These are phyloP conservation scores for Zygotorulaspora florentina DNA, from an alignment of 805 yeast species.

Conservation along the genomic window DNA sequence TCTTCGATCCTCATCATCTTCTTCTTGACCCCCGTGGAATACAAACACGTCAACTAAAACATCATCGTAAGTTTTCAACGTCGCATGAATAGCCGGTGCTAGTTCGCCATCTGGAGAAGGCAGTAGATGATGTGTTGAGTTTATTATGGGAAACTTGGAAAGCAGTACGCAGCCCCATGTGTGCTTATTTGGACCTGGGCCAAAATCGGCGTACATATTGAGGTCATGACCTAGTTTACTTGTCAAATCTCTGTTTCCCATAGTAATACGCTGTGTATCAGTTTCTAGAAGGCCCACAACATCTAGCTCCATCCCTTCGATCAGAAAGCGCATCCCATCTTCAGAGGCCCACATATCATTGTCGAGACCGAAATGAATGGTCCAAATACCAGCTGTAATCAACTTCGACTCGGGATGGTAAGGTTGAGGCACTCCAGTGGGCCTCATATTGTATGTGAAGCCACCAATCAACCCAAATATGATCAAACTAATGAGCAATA, in stretches of 20 bases:
- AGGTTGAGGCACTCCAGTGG: slow-evolving; percentile 54
- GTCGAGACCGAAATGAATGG: slow-evolving; percentile 94
- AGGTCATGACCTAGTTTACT: slow-evolving; percentile 88
- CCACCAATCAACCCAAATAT: slow-evolving; percentile 18
- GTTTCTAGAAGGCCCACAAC: slow-evolving; percentile 87
- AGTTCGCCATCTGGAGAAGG: slow-evolving; percentile 98
- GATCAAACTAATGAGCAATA: slow-evolving; percentile 17
- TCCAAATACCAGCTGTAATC: slow-evolving; percentile 96
- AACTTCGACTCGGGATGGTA: slow-evolving; percentile 63
- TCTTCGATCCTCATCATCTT: slow-evolving; percentile 89
- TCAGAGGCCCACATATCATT: slow-evolving; percentile 98
- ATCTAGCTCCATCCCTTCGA: slow-evolving; percentile 83
- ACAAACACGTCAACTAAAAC: slow-evolving; percentile 80
- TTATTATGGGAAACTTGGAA: slow-evolving; percentile 89
- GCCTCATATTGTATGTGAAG: slow-evolving; percentile 26
- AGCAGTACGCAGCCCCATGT: slow-evolving; percentile 96
- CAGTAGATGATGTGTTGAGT: slow-evolving; percentile 83
- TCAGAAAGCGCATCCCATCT: slow-evolving; percentile 77
- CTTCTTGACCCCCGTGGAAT: slow-evolving; percentile 98
- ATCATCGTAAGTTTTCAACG: slow-evolving; percentile 85
- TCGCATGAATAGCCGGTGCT: slow-evolving; percentile 97
- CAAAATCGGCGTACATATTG: slow-evolving; percentile 92
- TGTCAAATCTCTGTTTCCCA: slow-evolving; percentile 93
- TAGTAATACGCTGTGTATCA: slow-evolving; percentile 88
- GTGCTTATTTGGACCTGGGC: slow-evolving; percentile 97